Conservation (phyloP, 148 eudicot genomes). For the Simmondsia chinensis region DNA sequence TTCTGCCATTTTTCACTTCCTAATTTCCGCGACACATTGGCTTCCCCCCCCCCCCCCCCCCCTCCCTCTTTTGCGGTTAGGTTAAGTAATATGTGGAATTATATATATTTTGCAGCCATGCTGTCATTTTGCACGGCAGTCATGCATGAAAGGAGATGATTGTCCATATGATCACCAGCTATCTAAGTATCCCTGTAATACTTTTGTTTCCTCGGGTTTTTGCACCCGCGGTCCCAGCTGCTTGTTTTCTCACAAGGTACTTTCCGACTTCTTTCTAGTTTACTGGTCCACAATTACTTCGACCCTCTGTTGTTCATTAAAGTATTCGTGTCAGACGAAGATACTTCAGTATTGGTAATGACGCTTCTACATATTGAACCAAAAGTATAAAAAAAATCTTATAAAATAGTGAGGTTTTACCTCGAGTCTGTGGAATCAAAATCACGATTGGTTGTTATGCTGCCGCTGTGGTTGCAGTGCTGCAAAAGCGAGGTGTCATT, state of each 20-base stretch:
- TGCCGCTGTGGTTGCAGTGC: too few relatives aligned
- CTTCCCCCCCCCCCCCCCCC: neutral
- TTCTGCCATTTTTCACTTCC: too few relatives aligned
- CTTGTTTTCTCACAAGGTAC: slow-evolving; percentile 81
- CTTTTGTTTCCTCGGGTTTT: slow-evolving; percentile 34
- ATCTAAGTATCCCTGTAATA: slow-evolving; percentile 88
- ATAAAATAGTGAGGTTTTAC: too few relatives aligned
- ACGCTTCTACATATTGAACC: neutral
- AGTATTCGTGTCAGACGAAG: slow-evolving; percentile 1
- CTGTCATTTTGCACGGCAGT: slow-evolving; percentile 69
- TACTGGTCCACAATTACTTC: too few relatives aligned
- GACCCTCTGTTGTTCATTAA: too few relatives aligned
- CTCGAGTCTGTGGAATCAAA: too few relatives aligned
- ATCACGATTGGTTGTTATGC: too few relatives aligned
- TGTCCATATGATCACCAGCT: slow-evolving; percentile 92
- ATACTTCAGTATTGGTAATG: too few relatives aligned
- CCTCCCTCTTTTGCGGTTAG: neutral
- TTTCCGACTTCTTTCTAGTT: neutral
- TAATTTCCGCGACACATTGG: too few relatives aligned
- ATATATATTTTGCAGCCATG: slow-evolving; percentile 73
- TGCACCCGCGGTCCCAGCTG: slow-evolving; percentile 76
- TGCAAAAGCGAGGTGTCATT: too few relatives aligned
- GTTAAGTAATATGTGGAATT: neutral
- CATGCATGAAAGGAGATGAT: slow-evolving; percentile 94
- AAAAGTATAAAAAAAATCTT: neutral